phyloP scores from a whole-genome alignment of 2,329 filamentous ascomycete genomes.

The Talaromyces albobiverticillius region DNA sequence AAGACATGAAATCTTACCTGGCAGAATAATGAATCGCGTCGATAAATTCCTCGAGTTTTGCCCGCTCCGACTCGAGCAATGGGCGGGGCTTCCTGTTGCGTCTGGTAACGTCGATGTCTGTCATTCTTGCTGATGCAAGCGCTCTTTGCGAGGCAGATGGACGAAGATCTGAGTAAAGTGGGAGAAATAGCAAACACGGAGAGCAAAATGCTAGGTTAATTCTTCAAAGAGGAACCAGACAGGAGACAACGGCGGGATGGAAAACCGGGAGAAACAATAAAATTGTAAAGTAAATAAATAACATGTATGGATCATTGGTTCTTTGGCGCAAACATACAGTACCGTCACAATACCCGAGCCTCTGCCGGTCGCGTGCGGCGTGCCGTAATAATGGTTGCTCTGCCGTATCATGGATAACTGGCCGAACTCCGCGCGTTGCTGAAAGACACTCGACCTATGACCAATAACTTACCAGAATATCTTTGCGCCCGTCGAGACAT shows the following conservation, averaged over 20 bases:
- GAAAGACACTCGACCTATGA: neutral
- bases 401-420: neutral
- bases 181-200: neutral
- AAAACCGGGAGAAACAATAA: neutral
- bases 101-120: conserved; percentile 74
- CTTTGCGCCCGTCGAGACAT: conserved; percentile 3
- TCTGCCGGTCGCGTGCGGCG: neutral
- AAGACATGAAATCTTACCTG: conserved; percentile 57
- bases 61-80: conserved; percentile 75
- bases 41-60: conserved; percentile 83
- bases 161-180: neutral
- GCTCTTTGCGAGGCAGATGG: neutral
- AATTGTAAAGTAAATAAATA: neutral
- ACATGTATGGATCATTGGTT: neutral
- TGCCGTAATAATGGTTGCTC: neutral
- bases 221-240: neutral
- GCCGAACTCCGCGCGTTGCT: neutral
- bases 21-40: conserved; percentile 95
- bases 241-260: neutral
- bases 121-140: conserved; percentile 5
- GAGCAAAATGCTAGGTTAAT: neutral
- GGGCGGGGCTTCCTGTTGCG: conserved; percentile 83
- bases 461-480: neutral
- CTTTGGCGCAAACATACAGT: neutral
- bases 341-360: neutral